Percentiles rank a stretch among this genome's conserved stretches.
Conservation (phyloP, 2,329 filamentous ascomycete genomes). For the Clarireedia paspali region DNA sequence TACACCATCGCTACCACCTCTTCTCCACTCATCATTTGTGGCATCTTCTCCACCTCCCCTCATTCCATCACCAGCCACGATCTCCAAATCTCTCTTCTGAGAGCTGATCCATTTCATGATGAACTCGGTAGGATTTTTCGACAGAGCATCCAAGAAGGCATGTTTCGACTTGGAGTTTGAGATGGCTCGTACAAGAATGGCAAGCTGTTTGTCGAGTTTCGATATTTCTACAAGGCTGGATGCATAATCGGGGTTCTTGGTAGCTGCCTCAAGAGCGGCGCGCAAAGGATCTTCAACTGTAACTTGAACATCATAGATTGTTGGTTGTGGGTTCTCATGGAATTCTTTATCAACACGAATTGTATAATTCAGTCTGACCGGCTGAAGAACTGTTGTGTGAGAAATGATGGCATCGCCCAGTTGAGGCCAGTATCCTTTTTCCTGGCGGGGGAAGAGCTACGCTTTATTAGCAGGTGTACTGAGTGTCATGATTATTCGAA, state of each 20-base stretch:
- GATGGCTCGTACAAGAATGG: conserved; percentile 74
- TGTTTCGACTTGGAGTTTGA: conserved; percentile 84
- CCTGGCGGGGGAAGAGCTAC: conserved; percentile 33
- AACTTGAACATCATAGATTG: conserved; percentile 85
- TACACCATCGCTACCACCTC: conserved; percentile 50
- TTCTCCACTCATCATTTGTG: conserved; percentile 61
- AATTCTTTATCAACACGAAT: conserved; percentile 86
- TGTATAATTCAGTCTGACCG: conserved; percentile 81
- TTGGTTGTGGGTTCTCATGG: conserved; percentile 65
- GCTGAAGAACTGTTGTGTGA: conserved; percentile 72
- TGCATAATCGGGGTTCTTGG: conserved; percentile 63
- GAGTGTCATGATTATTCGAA: not conserved
- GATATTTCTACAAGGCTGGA: conserved; percentile 69
- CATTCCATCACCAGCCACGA: conserved; percentile 29
- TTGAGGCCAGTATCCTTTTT: conserved; percentile 77
- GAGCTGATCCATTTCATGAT: conserved; percentile 82
- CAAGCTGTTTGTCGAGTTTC: conserved; percentile 75
- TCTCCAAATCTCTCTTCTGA: conserved; percentile 55
- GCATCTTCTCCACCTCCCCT: conserved; percentile 50
- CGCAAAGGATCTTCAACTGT: conserved; percentile 76
- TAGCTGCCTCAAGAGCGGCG: conserved; percentile 54
- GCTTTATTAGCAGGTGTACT: not conserved
- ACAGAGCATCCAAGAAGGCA: conserved; percentile 72
- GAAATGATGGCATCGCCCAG: conserved; percentile 72
- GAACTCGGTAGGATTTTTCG: conserved; percentile 76